Percentiles rank a stretch among this genome's conserved stretches.
Evolutionary conservation across 1,139 yeast genomes (phyloP).

Genomic region (Lodderomyces elongisporus): DNA sequence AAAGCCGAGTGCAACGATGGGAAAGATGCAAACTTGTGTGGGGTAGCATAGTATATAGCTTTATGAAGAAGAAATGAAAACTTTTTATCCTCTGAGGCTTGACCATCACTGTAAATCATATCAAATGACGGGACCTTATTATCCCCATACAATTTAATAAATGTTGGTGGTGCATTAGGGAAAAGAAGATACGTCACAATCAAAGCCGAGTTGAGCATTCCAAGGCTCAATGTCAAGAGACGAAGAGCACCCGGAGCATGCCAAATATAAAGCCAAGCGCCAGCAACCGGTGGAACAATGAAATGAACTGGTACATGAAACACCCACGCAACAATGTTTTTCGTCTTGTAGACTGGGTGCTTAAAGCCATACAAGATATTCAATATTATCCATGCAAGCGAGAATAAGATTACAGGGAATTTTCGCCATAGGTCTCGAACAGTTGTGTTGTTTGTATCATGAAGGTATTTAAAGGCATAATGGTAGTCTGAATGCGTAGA

Average conservation of each 20-base stretch:
- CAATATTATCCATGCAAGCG: constrained; percentile 33
- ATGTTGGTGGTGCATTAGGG: constrained; percentile 73
- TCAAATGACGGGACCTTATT: constrained; percentile 51
- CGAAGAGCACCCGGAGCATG: constrained; percentile 57
- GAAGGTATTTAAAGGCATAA: neutral
- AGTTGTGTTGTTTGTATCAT: constrained; percentile 1
- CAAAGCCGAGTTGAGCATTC: constrained; percentile 55
- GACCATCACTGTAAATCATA: constrained; percentile 63
- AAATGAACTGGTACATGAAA: constrained; percentile 58
- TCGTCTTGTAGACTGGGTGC: constrained; percentile 23
- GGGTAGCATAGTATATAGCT: constrained; percentile 59
- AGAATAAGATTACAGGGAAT: constrained; percentile 25
- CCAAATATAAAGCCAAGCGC: constrained; percentile 57
- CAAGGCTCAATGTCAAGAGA: constrained; percentile 47
- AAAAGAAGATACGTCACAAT: constrained; percentile 53
- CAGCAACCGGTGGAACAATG: constrained; percentile 54
- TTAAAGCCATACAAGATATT: constrained; percentile 36
- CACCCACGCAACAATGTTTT: constrained; percentile 55
- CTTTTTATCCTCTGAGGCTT: constrained; percentile 55
- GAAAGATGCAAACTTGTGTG: constrained; percentile 66
- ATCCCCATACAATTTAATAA: constrained; percentile 54
- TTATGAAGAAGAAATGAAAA: constrained; percentile 47
- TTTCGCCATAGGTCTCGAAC: constrained; percentile 6
- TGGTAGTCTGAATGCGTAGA: neutral
- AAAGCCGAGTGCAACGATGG: constrained; percentile 64